Evolutionary conservation across 1,284 basidiomycete genomes (phyloP).

Genomic region (Fomitopsis palustris): DNA sequence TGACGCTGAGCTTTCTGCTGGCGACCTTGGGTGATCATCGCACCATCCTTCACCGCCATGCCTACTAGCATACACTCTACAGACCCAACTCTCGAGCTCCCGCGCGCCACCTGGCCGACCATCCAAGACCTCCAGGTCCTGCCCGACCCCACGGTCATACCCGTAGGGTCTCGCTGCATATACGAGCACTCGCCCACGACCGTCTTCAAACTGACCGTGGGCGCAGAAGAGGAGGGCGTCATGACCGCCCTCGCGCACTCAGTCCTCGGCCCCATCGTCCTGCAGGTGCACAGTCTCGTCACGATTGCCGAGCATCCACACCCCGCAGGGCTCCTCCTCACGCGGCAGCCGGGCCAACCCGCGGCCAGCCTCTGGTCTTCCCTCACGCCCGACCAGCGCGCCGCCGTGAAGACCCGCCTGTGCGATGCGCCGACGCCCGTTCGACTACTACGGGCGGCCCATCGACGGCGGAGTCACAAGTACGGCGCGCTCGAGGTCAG

Average conservation of each 20-base stretch:
- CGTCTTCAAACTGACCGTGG: background rate
- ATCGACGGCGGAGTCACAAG: too few species aligned
- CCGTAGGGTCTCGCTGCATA: background rate
- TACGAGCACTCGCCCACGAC: background rate
- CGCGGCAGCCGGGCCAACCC: background rate
- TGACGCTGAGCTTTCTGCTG: too few species aligned
- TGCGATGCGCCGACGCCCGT: background rate
- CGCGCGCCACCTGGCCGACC: background rate
- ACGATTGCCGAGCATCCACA: background rate
- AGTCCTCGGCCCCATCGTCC: background rate
- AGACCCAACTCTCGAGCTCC: too few species aligned
- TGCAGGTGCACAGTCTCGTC: background rate
- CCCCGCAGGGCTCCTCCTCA: background rate
- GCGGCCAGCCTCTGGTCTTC: background rate
- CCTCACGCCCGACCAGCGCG: background rate
- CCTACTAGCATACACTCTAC: too few species aligned
- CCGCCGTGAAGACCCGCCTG: background rate
- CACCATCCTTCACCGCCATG: too few species aligned
- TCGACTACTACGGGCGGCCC: background rate
- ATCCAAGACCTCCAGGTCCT: background rate
- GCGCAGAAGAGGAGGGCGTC: background rate
- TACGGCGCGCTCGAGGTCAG: background rate
- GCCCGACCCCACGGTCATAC: background rate
- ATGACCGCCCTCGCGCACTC: background rate
- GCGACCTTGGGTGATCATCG: too few species aligned